Percentiles rank a stretch among this genome's conserved stretches.
Evolutionary conservation across 306 rosid genomes (phyloP).

Genomic region (Psophocarpus tetragonolobus): DNA sequence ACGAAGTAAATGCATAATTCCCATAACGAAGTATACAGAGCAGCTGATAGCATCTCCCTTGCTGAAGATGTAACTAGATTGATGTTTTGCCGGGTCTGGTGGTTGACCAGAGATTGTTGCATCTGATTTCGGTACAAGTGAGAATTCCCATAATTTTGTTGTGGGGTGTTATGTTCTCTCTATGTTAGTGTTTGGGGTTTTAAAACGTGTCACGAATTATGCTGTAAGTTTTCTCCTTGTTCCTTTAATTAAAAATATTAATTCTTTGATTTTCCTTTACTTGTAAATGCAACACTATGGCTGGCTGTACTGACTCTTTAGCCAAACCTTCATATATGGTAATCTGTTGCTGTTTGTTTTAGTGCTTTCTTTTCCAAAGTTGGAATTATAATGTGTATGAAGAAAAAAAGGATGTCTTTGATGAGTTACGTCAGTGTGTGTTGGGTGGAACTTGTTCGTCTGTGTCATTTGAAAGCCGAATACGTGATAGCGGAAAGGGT

Average conservation of each 20-base stretch:
- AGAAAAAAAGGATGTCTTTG: not conserved
- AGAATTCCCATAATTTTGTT: constrained; percentile 32
- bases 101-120: constrained; percentile 34
- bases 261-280: constrained; percentile 47
- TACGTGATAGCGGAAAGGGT: not conserved
- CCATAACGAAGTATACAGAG: too few relatives aligned
- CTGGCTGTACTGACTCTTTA: constrained; percentile 17
- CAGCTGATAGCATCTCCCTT: constrained; percentile 30
- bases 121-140: constrained; percentile 35
- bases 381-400: not conserved
- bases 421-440: not conserved
- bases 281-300: constrained; percentile 35
- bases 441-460: not conserved
- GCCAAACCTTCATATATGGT: constrained; percentile 18
- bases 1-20: constrained; percentile 32
- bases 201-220: constrained; percentile 36
- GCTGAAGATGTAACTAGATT: constrained; percentile 37
- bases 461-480: not conserved
- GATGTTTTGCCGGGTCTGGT: constrained; percentile 34
- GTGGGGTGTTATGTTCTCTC: constrained; percentile 32
- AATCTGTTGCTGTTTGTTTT: not conserved
- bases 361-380: not conserved
- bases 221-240: constrained; percentile 35
- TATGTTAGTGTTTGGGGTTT: constrained; percentile 40
- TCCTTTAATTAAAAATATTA: constrained; percentile 34